Evolutionary conservation across 768 basidiomycete species (phyloP).

Genomic region (Coprinellus micaceus): DNA sequence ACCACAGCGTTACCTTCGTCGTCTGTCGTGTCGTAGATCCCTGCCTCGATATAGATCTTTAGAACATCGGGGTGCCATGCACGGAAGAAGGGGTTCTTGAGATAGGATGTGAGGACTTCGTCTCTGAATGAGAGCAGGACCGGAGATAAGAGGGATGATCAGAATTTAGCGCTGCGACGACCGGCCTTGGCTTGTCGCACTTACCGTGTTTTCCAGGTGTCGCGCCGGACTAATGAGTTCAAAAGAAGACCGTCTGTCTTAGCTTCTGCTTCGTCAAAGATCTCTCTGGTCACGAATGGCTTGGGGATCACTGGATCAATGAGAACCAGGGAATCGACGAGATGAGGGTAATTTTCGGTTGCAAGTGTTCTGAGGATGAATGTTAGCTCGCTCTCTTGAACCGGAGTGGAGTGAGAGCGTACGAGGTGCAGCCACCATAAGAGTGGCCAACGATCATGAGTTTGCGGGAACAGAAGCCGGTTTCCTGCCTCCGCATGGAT

Average conservation of each 20-base stretch:
- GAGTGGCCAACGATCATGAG: slow-evolving; percentile 80
- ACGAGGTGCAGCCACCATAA: slow-evolving; percentile 77
- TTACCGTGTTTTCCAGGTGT: slow-evolving; percentile 61
- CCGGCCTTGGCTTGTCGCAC: too few relatives aligned
- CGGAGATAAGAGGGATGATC: too few relatives aligned
- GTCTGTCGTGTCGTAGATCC: slow-evolving; percentile 36
- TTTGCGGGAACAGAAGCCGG: slow-evolving; percentile 51
- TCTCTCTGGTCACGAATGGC: slow-evolving; percentile 16
- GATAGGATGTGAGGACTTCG: too few relatives aligned
- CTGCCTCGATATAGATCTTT: slow-evolving; percentile 57
- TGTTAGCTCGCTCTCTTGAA: not conserved
- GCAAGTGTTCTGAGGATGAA: slow-evolving; percentile 50
- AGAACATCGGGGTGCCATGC: slow-evolving; percentile 68
- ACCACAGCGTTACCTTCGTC: slow-evolving; percentile 34
- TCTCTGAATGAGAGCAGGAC: too few relatives aligned
- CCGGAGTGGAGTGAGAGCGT: slow-evolving; percentile 25
- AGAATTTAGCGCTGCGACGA: too few relatives aligned
- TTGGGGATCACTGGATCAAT: slow-evolving; percentile 72
- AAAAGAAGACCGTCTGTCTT: slow-evolving; percentile 23
- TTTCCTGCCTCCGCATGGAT: slow-evolving; percentile 35
- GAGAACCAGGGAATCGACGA: slow-evolving; percentile 71
- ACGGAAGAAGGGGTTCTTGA: slow-evolving; percentile 59
- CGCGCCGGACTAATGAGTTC: slow-evolving; percentile 56
- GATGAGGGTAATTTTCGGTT: slow-evolving; percentile 54
- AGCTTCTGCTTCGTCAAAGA: slow-evolving; percentile 3